These are phyloP conservation scores for Przewalskia tangutica DNA, from an alignment of 257 asterid genomes.

Conservation along the genomic window DNA sequence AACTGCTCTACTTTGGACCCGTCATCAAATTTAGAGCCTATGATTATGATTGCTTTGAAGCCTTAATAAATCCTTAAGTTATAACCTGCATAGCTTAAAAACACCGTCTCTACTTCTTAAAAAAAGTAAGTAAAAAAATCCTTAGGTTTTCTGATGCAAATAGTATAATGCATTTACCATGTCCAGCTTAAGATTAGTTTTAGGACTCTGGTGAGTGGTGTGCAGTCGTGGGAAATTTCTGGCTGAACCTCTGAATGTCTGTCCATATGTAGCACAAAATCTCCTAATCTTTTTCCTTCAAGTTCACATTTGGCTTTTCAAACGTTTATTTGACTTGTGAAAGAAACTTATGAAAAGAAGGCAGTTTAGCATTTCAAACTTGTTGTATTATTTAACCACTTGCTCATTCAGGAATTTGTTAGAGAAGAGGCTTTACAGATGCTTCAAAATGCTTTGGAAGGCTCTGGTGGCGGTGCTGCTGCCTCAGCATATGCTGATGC, in stretches of 20 bases:
- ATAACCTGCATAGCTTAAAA: neutral
- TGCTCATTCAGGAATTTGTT: constrained; percentile 71
- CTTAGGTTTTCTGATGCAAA: neutral
- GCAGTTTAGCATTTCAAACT: neutral
- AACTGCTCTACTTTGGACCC: neutral
- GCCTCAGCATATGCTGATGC: constrained; percentile 79
- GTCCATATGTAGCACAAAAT: neutral
- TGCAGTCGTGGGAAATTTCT: neutral
- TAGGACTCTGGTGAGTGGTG: neutral
- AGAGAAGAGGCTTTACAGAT: constrained; percentile 90
- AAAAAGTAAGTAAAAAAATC: neutral
- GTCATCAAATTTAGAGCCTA: neutral
- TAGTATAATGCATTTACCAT: neutral
- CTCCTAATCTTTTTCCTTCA: neutral
- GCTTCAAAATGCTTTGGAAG: constrained; percentile 98
- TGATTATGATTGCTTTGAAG: neutral
- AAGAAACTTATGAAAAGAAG: neutral
- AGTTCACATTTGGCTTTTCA: neutral
- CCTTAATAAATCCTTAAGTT: neutral
- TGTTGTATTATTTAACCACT: constrained; percentile 15
- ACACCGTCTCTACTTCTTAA: neutral
- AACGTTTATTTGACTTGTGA: neutral
- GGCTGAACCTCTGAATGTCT: neutral
- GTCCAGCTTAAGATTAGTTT: neutral
- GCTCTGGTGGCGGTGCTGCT: constrained; percentile 77